Conservation (phyloP, 2,329 filamentous ascomycete genomes). For the Calycina herbarum region DNA sequence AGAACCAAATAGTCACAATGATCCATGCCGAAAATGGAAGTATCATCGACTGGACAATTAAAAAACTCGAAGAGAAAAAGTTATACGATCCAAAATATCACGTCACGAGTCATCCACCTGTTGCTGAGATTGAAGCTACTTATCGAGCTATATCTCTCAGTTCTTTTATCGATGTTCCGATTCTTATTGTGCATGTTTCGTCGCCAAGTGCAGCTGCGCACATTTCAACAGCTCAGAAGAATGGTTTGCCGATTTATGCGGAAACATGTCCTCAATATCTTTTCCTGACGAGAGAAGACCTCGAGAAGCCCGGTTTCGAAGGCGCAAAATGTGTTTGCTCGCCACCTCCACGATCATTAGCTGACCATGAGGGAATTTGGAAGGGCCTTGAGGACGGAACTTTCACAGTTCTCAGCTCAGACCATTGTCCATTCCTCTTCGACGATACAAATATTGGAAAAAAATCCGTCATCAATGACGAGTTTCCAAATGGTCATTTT, state of each 20-base stretch:
- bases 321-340: conserved; percentile 56
- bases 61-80: conserved; percentile 49
- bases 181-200: conserved; percentile 55
- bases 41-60: conserved; percentile 54
- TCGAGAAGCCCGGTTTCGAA: conserved; percentile 52
- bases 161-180: conserved; percentile 52
- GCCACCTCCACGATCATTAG: conserved; percentile 49
- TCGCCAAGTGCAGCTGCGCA: conserved; percentile 47
- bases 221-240: conserved; percentile 49
- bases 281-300: conserved; percentile 51
- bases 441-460: conserved; percentile 48
- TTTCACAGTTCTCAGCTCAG: conserved; percentile 51
- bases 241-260: conserved; percentile 50
- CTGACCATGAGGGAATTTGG: conserved; percentile 53
- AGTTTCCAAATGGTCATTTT: conserved; percentile 48
- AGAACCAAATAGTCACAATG: conserved; percentile 53
- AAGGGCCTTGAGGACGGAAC: conserved; percentile 50
- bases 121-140: conserved; percentile 53
- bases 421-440: conserved; percentile 42
- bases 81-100: conserved; percentile 53
- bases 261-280: conserved; percentile 59
- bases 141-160: conserved; percentile 52
- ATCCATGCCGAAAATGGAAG: conserved; percentile 56
- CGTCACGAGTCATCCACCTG: conserved; percentile 48
- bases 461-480: conserved; percentile 47